Evolutionary conservation across 2,329 filamentous ascomycete species (phyloP).

Genomic region (Aspergillus uvarum): DNA sequence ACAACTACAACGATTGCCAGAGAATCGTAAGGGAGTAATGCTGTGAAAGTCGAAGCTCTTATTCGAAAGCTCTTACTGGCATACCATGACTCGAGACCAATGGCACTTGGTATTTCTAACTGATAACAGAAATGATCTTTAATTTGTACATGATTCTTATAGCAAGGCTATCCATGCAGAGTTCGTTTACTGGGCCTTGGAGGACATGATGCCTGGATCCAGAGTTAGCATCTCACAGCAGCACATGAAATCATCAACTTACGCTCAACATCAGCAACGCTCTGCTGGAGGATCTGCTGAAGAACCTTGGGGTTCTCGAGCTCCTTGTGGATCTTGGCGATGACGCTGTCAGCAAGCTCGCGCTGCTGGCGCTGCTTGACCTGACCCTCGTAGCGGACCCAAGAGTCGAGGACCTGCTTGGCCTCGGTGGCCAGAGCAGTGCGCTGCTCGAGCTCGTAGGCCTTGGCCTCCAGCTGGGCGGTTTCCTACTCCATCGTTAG

Average conservation of each 20-base stretch:
- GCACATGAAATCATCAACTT: conserved; percentile 37
- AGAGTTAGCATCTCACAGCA: neutral
- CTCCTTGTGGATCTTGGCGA: conserved; percentile 98
- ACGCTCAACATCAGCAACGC: conserved; percentile 95
- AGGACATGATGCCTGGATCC: conserved; percentile 37
- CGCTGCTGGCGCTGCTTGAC: conserved; percentile 98
- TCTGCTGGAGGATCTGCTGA: conserved; percentile 97
- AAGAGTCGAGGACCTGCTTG: conserved; percentile 93
- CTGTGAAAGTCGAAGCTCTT: too few species aligned
- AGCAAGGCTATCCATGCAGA: conserved; percentile 30
- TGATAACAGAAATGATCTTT: conserved; percentile 37
- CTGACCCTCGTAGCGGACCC: conserved; percentile 97
- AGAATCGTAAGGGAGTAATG: too few species aligned
- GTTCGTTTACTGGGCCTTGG: conserved; percentile 42
- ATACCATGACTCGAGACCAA: conserved; percentile 16
- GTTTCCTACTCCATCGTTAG: conserved; percentile 68
- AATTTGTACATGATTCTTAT: conserved; percentile 44
- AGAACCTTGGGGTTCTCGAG: conserved; percentile 96
- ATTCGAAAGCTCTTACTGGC: neutral
- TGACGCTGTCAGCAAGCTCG: conserved; percentile 89
- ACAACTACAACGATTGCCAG: too few species aligned
- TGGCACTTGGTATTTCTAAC: conserved; percentile 40
- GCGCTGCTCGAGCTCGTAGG: conserved; percentile 95
- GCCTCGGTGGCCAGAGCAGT: conserved; percentile 89
- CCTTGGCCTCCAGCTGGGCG: conserved; percentile 90